These are phyloP conservation scores for Takashimella koratensis DNA, from an alignment of 1,284 basidiomycete species.

Conservation along the genomic window DNA sequence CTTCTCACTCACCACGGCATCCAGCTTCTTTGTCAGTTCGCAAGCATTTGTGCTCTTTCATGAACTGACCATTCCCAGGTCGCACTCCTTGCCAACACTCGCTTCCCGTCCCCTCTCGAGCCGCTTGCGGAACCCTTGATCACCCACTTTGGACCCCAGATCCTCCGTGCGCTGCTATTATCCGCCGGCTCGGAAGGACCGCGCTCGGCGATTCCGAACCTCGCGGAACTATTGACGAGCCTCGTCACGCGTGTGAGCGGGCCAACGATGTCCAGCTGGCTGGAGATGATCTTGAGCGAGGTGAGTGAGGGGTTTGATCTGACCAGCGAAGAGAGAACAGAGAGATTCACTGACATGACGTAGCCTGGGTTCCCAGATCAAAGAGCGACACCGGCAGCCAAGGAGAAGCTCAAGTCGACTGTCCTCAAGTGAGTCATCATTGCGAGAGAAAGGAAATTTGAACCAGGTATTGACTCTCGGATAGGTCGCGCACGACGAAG, in stretches of 20 bases:
- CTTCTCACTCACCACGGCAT: conserved; percentile 76
- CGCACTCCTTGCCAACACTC: conserved; percentile 44
- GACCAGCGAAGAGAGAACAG: neutral
- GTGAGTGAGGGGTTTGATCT: conserved; percentile 53
- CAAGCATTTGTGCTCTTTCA: neutral
- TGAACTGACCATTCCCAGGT: conserved; percentile 27
- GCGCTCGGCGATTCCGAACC: conserved; percentile 72
- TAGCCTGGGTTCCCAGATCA: conserved; percentile 39
- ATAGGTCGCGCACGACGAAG: conserved; percentile 42
- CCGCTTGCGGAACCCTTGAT: conserved; percentile 51
- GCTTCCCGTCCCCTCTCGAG: conserved; percentile 45
- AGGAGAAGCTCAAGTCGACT: conserved; percentile 70
- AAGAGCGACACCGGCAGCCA: conserved; percentile 57
- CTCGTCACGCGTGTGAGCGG: conserved; percentile 58
- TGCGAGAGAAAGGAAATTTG: neutral
- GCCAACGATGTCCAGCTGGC: conserved; percentile 62
- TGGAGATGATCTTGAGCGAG: conserved; percentile 64
- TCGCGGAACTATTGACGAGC: conserved; percentile 71
- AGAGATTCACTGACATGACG: neutral
- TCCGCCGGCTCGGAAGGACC: conserved; percentile 79
- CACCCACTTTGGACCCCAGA: conserved; percentile 60
- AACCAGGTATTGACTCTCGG: neutral
- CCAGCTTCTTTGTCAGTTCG: conserved; percentile 68
- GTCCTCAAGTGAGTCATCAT: conserved; percentile 58
- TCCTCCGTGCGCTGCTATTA: conserved; percentile 66